Conservation (phyloP, 768 basidiomycete genomes). For the Sarcodon sp. region DNA sequence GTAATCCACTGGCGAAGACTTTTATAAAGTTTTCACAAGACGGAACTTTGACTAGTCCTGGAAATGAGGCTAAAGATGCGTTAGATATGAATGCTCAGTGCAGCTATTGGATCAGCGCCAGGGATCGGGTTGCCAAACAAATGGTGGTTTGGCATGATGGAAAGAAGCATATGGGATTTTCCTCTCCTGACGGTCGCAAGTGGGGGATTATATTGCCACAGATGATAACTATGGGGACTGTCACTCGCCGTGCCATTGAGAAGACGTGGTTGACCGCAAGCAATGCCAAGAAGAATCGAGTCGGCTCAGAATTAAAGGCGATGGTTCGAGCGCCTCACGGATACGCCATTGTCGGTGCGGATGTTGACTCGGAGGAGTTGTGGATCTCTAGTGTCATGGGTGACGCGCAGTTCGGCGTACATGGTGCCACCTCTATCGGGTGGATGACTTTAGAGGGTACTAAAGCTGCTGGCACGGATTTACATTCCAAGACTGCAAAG, state of each 20-base stretch:
- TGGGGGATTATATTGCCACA: constrained; percentile 93
- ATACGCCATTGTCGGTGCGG: constrained; percentile 92
- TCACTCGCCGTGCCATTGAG: constrained; percentile 94
- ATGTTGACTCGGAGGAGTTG: constrained; percentile 96
- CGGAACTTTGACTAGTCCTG: constrained; percentile 75
- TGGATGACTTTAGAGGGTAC: constrained; percentile 99
- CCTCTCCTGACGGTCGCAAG: constrained; percentile 24
- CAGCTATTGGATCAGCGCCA: constrained; percentile 93
- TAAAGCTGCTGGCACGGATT: constrained; percentile 86
- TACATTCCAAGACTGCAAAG: constrained; percentile 91
- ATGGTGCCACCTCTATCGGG: constrained; percentile 92
- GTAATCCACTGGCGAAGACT: constrained; percentile 77
- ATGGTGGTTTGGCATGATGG: constrained; percentile 77
- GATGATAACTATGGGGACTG: constrained; percentile 97
- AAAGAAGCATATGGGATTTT: constrained; percentile 39
- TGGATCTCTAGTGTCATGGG: constrained; percentile 99
- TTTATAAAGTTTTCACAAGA: constrained; percentile 86
- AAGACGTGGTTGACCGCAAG: constrained; percentile 97
- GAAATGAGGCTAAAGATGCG: constrained; percentile 70
- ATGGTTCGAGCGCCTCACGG: constrained; percentile 94
- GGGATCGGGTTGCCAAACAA: constrained; percentile 87
- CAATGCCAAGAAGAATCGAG: constrained; percentile 94
- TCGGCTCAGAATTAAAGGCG: constrained; percentile 96
- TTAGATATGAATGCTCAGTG: constrained; percentile 89
- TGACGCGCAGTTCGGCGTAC: constrained; percentile 93